Base-by-base conservation (phyloP, 345 rosid genomes). In the Dipteronia sinensis region DNA sequence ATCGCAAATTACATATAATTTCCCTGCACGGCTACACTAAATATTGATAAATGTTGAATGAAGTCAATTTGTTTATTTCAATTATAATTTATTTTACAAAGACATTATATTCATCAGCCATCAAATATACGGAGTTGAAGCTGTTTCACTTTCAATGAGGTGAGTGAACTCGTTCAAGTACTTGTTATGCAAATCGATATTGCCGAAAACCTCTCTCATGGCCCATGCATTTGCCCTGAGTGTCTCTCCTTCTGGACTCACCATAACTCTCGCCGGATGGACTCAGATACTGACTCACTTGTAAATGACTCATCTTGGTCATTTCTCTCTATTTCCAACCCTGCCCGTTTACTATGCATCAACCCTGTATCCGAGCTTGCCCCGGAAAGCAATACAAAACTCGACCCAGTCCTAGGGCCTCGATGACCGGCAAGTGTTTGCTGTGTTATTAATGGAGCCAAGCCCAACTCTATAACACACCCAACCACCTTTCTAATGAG, bases 221-320 rank as follows among this genome's bases (percentile, higher is more conserved):
- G 68, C 83, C 78, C 34, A 40, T 2, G 83, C 86, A 64, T 77
- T 76, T 12, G 65, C 81, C 44, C 77, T 20, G 1, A 56, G 7
- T 42, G 29, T 10, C 62, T 58, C 74, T 6, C 86, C 86, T 8
- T 67, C 69, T 16, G 23, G 59, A 19, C 80, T 76, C 58, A 61
- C 74, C 72, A 80, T 23, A 25, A 77, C 83, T n/a, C n/a, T 64
- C 27, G 65, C 22, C 74, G 70, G n/a, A 83, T 59, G 20, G 83
- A 47, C 73, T 69, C 67, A 1, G 81, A 74, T 34, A 77, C 77
- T 0, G 65, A 64, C 4, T 77, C 70, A 2, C 83, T n/a, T 70
- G 71, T 68, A 61, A 76, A 83, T 10, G 81, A 72, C 46, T 81
- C 83, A 10, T 79, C 78, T 46, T 27, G 7, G 12, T 80, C 76